Evolutionary conservation across 2,329 filamentous ascomycete genomes (phyloP), one percentile per base, ranked within the genome.

Genomic region (Coniochaeta sp.): DNA sequence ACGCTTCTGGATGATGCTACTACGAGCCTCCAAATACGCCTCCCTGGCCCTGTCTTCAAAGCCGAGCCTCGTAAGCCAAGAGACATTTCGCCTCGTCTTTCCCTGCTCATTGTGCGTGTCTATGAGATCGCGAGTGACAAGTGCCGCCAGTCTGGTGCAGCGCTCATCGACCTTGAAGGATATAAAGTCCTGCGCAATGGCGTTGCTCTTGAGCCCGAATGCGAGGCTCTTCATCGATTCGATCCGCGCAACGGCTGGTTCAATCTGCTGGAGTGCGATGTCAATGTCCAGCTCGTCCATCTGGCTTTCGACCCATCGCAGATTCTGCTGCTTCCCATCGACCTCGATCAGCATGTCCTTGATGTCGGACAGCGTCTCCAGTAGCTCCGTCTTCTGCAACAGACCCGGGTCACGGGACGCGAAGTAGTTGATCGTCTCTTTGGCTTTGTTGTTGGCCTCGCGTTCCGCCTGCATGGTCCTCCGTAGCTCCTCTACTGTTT

Each of bases 271-370:
- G 58, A 97, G 81, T 0, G 95, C 93, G 68, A 99, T 93, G 67
- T 96, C 89, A 67, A 98, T 98, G 69, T 99, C 95, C 6, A 99
- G 84, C 69, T 96, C 91, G 70, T 99, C 95, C 73, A 99, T 90
- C 74, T 98, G 91, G 58, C 87, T 86, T 72, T 99, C 95, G 0
- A 99, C 91, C 91, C 91, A 97, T 59, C 93, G 89, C 55, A 99
- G 82, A 71, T 95, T 97, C 71, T 98, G 91, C 73, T 97, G 93
- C 69, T 96, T 96, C 57, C 95, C 95, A 68, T 98, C 95, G 16
- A 96, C 91, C 68, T 99, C 95, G 66, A 99, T 93, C 60, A 96
- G 84, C 76, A 96, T 89, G 71, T 96, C 90, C 70, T 91, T 91
- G 67, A 89, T 86, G 63, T 88, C 86, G 1, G 91, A 91, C 11